A percentile compares a stretch with the other conserved stretches of the same genome.
Evolutionary conservation across 2,329 filamentous ascomycete genomes (phyloP).

Genomic region (Aspergillus cejpii): DNA sequence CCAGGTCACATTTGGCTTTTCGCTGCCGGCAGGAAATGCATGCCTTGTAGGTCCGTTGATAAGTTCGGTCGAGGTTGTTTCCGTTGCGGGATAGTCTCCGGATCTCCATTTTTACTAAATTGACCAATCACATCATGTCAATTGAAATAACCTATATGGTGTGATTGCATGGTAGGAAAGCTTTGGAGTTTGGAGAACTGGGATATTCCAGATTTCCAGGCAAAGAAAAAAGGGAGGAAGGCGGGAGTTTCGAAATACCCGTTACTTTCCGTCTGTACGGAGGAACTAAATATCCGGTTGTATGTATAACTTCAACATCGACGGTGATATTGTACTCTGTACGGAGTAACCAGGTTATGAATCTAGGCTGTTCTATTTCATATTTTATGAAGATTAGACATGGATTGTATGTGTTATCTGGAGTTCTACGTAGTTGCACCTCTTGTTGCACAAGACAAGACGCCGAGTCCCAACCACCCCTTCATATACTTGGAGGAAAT

Average conservation of each 20-base stretch:
- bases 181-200: not conserved
- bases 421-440: no score
- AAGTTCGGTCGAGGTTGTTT: conserved; percentile 30
- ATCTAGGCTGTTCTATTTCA: no score
- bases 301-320: not conserved
- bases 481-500: no score
- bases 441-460: no score
- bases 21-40: conserved; percentile 49
- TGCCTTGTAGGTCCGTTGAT: conserved; percentile 51
- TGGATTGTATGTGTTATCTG: no score
- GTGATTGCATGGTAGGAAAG: not conserved
- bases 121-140: conserved; percentile 14
- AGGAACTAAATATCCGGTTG: not conserved
- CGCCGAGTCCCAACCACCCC: no score
- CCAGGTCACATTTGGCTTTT: conserved; percentile 49
- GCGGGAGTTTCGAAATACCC: conserved; percentile 13
- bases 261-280: conserved; percentile 8
- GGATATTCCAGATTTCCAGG: not conserved
- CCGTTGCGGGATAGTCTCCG: conserved; percentile 13
- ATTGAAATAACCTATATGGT: not conserved
- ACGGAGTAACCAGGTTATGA: no score
- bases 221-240: not conserved
- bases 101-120: conserved; percentile 15
- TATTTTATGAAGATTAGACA: no score
- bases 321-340: no score